phyloP scores from a whole-genome alignment of 768 basidiomycete species.

The Leccinum rimulosum region DNA sequence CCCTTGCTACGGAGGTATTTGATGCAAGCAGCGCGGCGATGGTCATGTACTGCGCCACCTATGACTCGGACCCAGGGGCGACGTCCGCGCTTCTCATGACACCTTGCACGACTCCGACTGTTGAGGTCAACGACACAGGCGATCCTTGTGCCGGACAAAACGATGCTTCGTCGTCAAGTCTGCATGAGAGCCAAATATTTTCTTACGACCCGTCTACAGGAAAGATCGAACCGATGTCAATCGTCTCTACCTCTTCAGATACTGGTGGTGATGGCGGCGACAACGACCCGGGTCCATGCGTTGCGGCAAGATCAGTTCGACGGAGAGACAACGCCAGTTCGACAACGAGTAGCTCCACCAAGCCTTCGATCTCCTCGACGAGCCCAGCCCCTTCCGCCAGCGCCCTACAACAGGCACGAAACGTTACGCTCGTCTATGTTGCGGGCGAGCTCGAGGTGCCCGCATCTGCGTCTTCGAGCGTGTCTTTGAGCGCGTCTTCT shows the following conservation, averaged over 20 bases:
- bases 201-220: constrained; percentile 48
- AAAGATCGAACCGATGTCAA: constrained; percentile 54
- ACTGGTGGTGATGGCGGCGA: constrained; percentile 3
- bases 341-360: constrained; percentile 7
- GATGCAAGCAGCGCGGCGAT: constrained; percentile 35
- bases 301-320: constrained; percentile 6
- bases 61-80: constrained; percentile 47
- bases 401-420: constrained; percentile 20
- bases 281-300: neutral
- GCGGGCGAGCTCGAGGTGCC: constrained; percentile 36
- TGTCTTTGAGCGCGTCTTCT: constrained; percentile 1
- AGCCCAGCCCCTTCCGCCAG: constrained; percentile 11
- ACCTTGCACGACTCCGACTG: constrained; percentile 33
- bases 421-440: constrained; percentile 55
- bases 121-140: neutral
- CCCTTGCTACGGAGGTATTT: constrained; percentile 45
- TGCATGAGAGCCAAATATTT: constrained; percentile 56
- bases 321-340: constrained; percentile 11
- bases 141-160: constrained; percentile 11
- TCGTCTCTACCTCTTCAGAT: constrained; percentile 28
- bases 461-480: neutral
- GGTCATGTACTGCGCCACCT: constrained; percentile 58
- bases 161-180: constrained; percentile 6
- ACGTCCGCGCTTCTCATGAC: constrained; percentile 51
- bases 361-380: constrained; percentile 18